Conservation (phyloP, 208 protist genomes). For the Leishmania gerbilli region DNA sequence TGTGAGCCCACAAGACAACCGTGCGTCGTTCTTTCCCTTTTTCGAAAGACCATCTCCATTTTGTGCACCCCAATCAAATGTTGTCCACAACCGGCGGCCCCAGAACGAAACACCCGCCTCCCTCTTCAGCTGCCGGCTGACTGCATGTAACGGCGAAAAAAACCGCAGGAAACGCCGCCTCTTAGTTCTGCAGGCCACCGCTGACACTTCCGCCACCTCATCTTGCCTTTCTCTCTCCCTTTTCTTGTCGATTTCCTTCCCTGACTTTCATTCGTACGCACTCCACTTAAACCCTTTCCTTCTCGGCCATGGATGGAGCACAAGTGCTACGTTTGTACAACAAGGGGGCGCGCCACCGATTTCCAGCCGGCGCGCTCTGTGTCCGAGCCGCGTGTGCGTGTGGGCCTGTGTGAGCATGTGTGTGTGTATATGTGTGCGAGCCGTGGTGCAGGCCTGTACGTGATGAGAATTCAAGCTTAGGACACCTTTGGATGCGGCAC, state of each 20-base stretch:
- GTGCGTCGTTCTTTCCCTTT: neutral
- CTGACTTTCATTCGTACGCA: neutral
- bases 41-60: neutral
- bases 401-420: neutral
- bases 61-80: neutral
- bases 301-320: conserved; percentile 6
- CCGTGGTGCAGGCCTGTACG: neutral
- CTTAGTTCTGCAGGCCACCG: neutral
- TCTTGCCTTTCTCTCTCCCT: neutral
- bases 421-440: neutral
- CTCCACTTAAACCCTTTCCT: neutral
- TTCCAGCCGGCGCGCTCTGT: conserved; percentile 20
- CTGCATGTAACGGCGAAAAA: too few relatives aligned
- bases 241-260: neutral
- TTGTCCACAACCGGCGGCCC: too few relatives aligned
- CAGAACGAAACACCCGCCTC: neutral
- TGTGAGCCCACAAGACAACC: neutral
- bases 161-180: neutral
- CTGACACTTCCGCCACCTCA: neutral
- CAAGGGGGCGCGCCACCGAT: conserved; percentile 14
- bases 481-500: conserved; percentile 58
- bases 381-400: conserved; percentile 3
- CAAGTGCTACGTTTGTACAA: neutral
- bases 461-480: conserved; percentile 59
- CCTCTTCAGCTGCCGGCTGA: neutral